Percentiles rank a stretch among this genome's conserved stretches.
Evolutionary conservation across 1,284 basidiomycete genomes (phyloP).

Genomic region (Pascua sp.): DNA sequence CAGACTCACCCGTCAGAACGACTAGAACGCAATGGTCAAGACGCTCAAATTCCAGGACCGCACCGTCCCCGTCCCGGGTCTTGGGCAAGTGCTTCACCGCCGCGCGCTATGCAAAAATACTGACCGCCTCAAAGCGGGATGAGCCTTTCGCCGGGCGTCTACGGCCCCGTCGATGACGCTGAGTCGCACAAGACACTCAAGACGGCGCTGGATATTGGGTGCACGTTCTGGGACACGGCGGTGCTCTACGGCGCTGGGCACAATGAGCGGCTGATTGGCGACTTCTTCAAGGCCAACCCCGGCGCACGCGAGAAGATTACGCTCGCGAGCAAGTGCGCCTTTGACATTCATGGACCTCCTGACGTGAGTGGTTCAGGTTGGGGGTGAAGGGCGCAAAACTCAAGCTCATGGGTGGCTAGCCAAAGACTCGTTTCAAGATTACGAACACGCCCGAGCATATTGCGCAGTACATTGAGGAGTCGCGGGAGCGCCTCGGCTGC

Average conservation of each 20-base stretch:
- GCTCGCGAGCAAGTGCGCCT: slow-evolving; percentile 49
- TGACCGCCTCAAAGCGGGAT: slow-evolving; percentile 19
- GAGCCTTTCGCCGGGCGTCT: slow-evolving; percentile 21
- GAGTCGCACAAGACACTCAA: slow-evolving; percentile 26
- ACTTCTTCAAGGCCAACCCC: slow-evolving; percentile 38
- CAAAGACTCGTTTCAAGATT: slow-evolving; percentile 1
- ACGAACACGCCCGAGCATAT: slow-evolving; percentile 41
- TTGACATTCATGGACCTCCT: slow-evolving; percentile 17
- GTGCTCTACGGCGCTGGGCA: slow-evolving; percentile 40
- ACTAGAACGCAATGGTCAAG: slow-evolving; percentile 6
- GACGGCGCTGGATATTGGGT: slow-evolving; percentile 39
- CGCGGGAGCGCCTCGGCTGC: slow-evolving; percentile 40
- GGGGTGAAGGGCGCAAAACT: too few species aligned
- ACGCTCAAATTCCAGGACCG: slow-evolving; percentile 31
- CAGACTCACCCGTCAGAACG: too few species aligned
- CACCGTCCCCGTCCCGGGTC: slow-evolving; percentile 31
- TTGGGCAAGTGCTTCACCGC: slow-evolving; percentile 23
- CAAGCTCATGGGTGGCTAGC: too few species aligned
- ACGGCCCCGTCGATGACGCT: slow-evolving; percentile 26
- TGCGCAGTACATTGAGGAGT: slow-evolving; percentile 37
- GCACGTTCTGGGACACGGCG: slow-evolving; percentile 45
- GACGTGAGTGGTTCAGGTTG: too few species aligned
- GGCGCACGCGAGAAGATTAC: slow-evolving; percentile 43
- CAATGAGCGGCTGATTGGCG: slow-evolving; percentile 46
- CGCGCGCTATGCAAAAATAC: too few species aligned